Percentiles rank a stretch among this genome's conserved stretches.
Evolutionary conservation across 1,139 yeast species (phyloP).

Genomic region (Zygosaccharomyces pseudobailii): DNA sequence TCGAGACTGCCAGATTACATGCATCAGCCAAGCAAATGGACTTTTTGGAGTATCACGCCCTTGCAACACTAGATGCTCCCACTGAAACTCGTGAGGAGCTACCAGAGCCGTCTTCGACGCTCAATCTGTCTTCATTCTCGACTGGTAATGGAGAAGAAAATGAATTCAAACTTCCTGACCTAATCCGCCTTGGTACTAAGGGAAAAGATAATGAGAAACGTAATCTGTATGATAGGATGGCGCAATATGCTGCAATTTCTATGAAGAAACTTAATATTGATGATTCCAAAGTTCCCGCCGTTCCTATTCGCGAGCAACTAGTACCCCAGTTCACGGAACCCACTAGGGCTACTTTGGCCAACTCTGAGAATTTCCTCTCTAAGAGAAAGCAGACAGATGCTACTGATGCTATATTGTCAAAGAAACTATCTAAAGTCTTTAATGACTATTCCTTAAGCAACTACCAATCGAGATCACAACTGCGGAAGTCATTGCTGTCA

Average conservation of each 20-base stretch:
- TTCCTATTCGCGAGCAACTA: neutral
- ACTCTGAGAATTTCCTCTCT: conserved; percentile 1
- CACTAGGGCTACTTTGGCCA: conserved; percentile 5
- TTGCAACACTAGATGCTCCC: conserved; percentile 17
- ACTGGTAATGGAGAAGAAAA: conserved; percentile 6
- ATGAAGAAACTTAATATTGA: conserved; percentile 12
- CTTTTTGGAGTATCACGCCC: conserved; percentile 30
- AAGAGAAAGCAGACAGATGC: conserved; percentile 7
- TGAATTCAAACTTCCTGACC: conserved; percentile 14
- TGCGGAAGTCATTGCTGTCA: conserved; percentile 39
- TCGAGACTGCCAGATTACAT: neutral
- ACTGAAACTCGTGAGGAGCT: conserved; percentile 7
- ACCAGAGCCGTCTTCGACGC: conserved; percentile 26
- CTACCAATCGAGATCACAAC: conserved; percentile 40
- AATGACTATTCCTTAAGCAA: conserved; percentile 47
- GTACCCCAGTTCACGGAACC: conserved; percentile 8
- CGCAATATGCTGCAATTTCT: conserved; percentile 22
- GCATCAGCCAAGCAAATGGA: conserved; percentile 23
- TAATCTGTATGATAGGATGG: conserved; percentile 24
- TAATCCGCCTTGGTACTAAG: neutral
- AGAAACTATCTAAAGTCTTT: conserved; percentile 48
- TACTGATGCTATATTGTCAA: conserved; percentile 38
- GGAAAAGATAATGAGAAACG: conserved; percentile 5
- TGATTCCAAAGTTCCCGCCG: neutral
- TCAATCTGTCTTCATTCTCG: conserved; percentile 16